Percentiles rank a stretch among this genome's conserved stretches.
These are phyloP conservation scores for Phlebiopsis flavidoalba DNA, from an alignment of 768 basidiomycete species.

Conservation along the genomic window DNA sequence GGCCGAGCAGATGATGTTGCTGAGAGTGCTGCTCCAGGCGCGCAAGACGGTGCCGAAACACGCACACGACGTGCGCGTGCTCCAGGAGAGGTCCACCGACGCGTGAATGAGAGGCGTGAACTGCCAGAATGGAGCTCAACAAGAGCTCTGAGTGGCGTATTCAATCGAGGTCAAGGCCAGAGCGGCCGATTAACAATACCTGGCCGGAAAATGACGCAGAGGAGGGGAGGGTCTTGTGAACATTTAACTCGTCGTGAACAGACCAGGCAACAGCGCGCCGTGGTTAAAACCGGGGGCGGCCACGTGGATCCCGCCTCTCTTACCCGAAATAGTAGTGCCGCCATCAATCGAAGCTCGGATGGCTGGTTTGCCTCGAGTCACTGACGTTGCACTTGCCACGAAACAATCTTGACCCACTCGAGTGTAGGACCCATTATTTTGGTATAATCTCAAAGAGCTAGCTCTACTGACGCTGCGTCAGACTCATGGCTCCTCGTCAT, in stretches of 20 bases:
- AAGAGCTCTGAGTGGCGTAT: no score
- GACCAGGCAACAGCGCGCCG: neutral
- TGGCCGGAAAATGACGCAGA: no score
- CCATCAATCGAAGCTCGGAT: neutral
- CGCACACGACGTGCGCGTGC: no score
- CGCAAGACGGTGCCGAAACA: no score
- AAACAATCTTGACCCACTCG: neutral
- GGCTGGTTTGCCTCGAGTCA: neutral
- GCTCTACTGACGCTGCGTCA: neutral
- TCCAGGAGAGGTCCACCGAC: no score
- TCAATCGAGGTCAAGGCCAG: no score
- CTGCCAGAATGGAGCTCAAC: no score
- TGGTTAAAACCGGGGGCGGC: neutral
- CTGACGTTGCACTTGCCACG: neutral
- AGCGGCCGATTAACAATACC: no score
- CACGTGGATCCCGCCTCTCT: constrained; percentile 8
- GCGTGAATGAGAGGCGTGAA: no score
- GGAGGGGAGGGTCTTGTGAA: no score
- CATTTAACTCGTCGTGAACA: neutral
- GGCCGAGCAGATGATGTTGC: no score
- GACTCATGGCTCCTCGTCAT: constrained; percentile 20
- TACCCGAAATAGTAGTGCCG: neutral
- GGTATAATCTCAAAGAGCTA: neutral
- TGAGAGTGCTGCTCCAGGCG: no score
- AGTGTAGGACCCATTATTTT: neutral